A percentile compares a stretch with the other conserved stretches of the same genome.
Conservation (phyloP, 2,329 filamentous ascomycete genomes). For the Paradendryphiella salina region DNA sequence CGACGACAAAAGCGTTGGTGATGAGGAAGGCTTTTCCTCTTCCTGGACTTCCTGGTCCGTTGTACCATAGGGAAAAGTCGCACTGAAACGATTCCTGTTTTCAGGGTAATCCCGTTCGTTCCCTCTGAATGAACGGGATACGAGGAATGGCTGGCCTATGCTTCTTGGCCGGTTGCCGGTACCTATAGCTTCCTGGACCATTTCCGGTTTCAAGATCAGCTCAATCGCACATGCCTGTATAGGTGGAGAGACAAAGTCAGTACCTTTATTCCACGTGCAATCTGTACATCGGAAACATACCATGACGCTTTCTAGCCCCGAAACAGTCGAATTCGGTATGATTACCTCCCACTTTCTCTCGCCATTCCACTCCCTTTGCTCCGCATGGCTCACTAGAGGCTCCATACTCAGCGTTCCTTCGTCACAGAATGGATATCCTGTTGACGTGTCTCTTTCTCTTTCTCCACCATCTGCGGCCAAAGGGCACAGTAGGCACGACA, state of each 20-base stretch:
- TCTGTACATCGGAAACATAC: no score
- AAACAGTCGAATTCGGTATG: neutral
- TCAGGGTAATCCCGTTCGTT: neutral
- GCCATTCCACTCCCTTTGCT: no score
- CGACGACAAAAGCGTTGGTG: no score
- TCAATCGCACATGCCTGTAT: neutral
- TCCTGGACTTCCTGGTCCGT: neutral
- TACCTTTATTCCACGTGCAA: no score
- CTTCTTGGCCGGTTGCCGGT: neutral
- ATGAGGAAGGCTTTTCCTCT: no score
- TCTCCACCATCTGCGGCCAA: neutral
- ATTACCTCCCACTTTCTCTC: neutral
- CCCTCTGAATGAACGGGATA: neutral
- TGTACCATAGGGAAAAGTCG: neutral
- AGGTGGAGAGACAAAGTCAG: no score
- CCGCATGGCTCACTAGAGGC: neutral
- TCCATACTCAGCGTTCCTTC: neutral
- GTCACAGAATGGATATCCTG: neutral
- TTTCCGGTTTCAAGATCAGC: neutral
- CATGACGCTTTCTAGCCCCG: neutral
- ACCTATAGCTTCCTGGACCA: neutral
- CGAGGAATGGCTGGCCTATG: constrained; percentile 1
- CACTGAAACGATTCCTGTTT: neutral
- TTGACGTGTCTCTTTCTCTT: neutral
- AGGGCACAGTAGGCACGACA: neutral